Evolutionary conservation across 2,329 filamentous ascomycete genomes (phyloP), one percentile per base, ranked within the genome.

Genomic region (Bipolaris bicolor): DNA sequence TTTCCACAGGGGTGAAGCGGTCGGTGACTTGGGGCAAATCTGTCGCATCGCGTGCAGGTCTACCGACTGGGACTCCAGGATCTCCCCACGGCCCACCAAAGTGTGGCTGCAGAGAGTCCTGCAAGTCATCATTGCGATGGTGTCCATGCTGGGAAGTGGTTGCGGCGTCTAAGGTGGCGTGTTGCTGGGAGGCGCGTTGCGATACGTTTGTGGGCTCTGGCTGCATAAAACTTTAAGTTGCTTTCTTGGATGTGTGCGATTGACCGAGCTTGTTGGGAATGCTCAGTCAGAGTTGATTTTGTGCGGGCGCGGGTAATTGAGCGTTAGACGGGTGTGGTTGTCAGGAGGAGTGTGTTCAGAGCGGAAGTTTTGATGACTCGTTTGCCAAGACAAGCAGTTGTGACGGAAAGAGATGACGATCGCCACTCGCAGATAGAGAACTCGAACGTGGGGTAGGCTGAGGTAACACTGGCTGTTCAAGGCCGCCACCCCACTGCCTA

Each of bases 171-270:
- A 69, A 69, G 67, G 74, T 66, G 70, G 72, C 70, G 67, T 78
- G 71, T 69, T 75, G 62, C 65, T 74, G 69, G 59, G 72, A 70
- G 67, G 74, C 76, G 76, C 78, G 78, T 77, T 80, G 79, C 72
- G 75, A 78, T 74, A 77, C 77, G 78, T 80, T 76, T 71, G 79
- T 70, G 69, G 80, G 77, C 83, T 83, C 85, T 81, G 86, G 76
- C 83, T 86, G 86, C 86, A 88, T 88, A 88, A 83, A 88, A 88
- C 75, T 72, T 73, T 76, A 72, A 68, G 66, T 63, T 63, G 64
- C 67, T 66, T 70, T 57, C 57, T 63, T 58, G 63, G 64, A 57
- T 62, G 66, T 64, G 66, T 65, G 65, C 63, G 69, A 68, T 70
- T 73, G 84, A 87, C 85, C 82, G 85, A 86, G 80, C 84, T 82